phyloP scores from a whole-genome alignment of 2,329 filamentous ascomycete genomes.

The Bipolaris oryzae region DNA sequence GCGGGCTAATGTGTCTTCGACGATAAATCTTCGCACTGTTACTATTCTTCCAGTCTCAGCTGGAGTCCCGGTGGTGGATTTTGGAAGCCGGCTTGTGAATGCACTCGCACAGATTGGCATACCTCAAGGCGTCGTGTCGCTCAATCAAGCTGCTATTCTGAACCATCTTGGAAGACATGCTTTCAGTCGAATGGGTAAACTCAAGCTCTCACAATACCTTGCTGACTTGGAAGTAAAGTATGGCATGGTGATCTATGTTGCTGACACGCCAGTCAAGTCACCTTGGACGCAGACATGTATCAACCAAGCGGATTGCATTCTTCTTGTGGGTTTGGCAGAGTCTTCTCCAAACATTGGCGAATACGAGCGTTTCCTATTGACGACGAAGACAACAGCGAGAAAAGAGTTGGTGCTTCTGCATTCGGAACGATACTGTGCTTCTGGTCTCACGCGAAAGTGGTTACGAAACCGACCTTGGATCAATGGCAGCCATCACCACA shows the following conservation, averaged over 20 bases:
- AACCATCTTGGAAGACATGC: slow-evolving; percentile 95
- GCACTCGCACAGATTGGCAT: slow-evolving; percentile 89
- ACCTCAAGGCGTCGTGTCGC: slow-evolving; percentile 84
- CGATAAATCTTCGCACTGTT: slow-evolving; percentile 89
- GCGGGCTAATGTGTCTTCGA: slow-evolving; percentile 75
- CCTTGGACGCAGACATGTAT: slow-evolving; percentile 99
- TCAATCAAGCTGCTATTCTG: slow-evolving; percentile 92
- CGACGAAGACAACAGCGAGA: slow-evolving; percentile 94
- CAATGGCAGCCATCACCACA: slow-evolving; percentile 95
- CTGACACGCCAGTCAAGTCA: slow-evolving; percentile 94
- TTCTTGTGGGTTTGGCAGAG: slow-evolving; percentile 89
- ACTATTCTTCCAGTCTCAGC: slow-evolving; percentile 88
- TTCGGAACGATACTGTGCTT: slow-evolving; percentile 81
- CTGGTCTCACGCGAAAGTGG: slow-evolving; percentile 88
- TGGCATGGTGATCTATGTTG: slow-evolving; percentile 91
- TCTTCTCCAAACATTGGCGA: slow-evolving; percentile 90
- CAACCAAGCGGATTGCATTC: slow-evolving; percentile 92
- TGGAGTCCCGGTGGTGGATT: slow-evolving; percentile 93
- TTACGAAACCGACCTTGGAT: slow-evolving; percentile 91
- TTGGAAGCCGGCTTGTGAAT: slow-evolving; percentile 85
- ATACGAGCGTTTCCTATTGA: slow-evolving; percentile 93
- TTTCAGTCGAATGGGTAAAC: slow-evolving; percentile 95
- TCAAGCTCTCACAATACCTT: slow-evolving; percentile 93
- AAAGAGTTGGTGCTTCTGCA: slow-evolving; percentile 93
- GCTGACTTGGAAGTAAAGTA: slow-evolving; percentile 98